phyloP scores from a whole-genome alignment of 2,329 filamentous ascomycete species.

The Fusarium hainanense region DNA sequence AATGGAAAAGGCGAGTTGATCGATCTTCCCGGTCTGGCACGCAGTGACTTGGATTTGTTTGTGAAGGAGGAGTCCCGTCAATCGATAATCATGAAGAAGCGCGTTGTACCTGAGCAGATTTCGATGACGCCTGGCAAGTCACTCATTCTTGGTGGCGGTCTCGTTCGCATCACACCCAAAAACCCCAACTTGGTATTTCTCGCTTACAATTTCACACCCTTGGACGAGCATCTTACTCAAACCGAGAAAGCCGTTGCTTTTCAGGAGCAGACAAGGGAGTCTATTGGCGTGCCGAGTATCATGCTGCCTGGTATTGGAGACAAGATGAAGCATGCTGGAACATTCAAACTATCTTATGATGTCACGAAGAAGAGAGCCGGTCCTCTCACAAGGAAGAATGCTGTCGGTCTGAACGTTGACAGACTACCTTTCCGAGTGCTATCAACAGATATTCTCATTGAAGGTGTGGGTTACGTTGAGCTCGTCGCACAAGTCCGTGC shows the following conservation, averaged over 20 bases:
- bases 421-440: conserved; percentile 82
- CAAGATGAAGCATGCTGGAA: conserved; percentile 76
- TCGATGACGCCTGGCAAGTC: conserved; percentile 81
- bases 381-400: conserved; percentile 72
- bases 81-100: conserved; percentile 81
- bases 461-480: conserved; percentile 95
- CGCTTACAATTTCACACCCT: conserved; percentile 86
- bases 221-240: conserved; percentile 79
- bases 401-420: conserved; percentile 71
- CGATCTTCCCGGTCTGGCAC: conserved; percentile 86
- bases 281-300: conserved; percentile 71
- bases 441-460: conserved; percentile 85
- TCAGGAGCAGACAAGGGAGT: conserved; percentile 70
- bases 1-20: conserved; percentile 89
- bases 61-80: conserved; percentile 74
- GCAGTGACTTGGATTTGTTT: conserved; percentile 77
- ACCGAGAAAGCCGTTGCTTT: conserved; percentile 83
- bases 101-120: conserved; percentile 78
- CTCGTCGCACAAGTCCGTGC: conserved; percentile 82
- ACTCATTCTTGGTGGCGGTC: conserved; percentile 79
- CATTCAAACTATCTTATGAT: conserved; percentile 80
- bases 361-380: conserved; percentile 84
- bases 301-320: conserved; percentile 66
- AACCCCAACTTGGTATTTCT: conserved; percentile 72
- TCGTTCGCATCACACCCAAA: conserved; percentile 86